Evolutionary conservation across 495 filamentous ascomycete genomes (phyloP).

Genomic region (Pseudomonodictys pantanalensis): DNA sequence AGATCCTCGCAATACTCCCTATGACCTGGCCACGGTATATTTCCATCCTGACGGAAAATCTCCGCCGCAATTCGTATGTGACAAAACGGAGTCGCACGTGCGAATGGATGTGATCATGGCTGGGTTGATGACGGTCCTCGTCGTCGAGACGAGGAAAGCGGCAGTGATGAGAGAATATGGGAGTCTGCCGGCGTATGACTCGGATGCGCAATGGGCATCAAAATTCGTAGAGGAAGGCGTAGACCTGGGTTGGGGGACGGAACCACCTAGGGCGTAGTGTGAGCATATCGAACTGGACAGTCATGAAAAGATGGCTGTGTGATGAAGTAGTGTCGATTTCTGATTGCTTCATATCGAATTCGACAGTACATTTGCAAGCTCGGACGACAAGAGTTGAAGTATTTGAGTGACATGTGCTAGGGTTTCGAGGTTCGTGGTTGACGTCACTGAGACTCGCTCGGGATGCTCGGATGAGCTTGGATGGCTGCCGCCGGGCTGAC

Average conservation of each 20-base stretch:
- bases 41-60: conserved; percentile 13
- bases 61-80: conserved; percentile 13
- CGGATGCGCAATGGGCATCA: conserved; percentile 4
- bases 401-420: too few species aligned
- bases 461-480: too few species aligned
- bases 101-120: conserved; percentile 14
- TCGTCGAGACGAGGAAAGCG: conserved; percentile 9
- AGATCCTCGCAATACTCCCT: conserved; percentile 1
- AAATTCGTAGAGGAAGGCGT: background rate
- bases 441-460: too few species aligned
- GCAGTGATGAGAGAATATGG: conserved; percentile 8
- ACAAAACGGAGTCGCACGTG: background rate
- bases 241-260: conserved; percentile 7
- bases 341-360: too few species aligned
- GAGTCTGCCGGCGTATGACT: conserved; percentile 14
- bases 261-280: too few species aligned
- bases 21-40: conserved; percentile 5
- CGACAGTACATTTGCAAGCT: too few species aligned
- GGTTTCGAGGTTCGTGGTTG: too few species aligned
- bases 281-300: too few species aligned
- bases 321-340: too few species aligned
- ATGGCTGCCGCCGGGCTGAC: too few species aligned
- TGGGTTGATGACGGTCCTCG: conserved; percentile 11
- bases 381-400: too few species aligned
- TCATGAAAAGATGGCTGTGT: too few species aligned